These are phyloP conservation scores for Calonectria pseudoturangicola DNA, from an alignment of 2,329 filamentous ascomycete genomes.

Conservation along the genomic window DNA sequence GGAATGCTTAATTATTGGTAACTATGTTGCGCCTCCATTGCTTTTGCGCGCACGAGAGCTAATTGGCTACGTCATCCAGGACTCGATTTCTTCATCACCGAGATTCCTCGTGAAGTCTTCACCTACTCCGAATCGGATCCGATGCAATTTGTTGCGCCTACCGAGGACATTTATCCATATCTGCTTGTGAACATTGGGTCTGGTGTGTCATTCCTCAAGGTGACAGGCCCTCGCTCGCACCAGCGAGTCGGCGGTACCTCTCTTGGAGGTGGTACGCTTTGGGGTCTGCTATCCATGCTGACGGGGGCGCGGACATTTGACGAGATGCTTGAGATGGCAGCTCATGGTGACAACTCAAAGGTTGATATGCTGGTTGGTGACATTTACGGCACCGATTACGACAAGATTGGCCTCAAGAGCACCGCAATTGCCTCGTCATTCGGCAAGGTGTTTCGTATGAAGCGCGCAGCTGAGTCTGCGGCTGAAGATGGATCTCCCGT, in stretches of 20 bases:
- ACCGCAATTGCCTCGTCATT: conserved; percentile 97
- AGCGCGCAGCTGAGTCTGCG: conserved; percentile 85
- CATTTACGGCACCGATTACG: conserved; percentile 97
- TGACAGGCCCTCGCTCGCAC: conserved; percentile 90
- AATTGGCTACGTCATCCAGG: conserved; percentile 68
- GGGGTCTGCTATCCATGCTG: conserved; percentile 92
- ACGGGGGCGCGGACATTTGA: conserved; percentile 98
- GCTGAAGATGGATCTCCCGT: conserved; percentile 80
- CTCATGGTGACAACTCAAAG: conserved; percentile 90
- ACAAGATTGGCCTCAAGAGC: conserved; percentile 96
- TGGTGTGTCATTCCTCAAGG: conserved; percentile 97
- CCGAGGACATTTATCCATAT: conserved; percentile 93
- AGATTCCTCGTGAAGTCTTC: conserved; percentile 97
- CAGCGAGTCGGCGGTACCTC: conserved; percentile 96
- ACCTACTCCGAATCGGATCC: conserved; percentile 94
- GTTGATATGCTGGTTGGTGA: conserved; percentile 99
- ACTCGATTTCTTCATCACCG: conserved; percentile 98
- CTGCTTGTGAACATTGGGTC: conserved; percentile 98
- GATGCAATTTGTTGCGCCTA: conserved; percentile 89
- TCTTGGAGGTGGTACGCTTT: conserved; percentile 96
- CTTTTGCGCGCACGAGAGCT: conserved; percentile 26
- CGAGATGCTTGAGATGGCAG: conserved; percentile 95
- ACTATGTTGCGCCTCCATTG: conserved; percentile 46
- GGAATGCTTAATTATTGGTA: conserved; percentile 97
- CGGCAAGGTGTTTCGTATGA: conserved; percentile 96